Evolutionary conservation across 208 protist genomes (phyloP).

Genomic region (Strigomonas culicis): DNA sequence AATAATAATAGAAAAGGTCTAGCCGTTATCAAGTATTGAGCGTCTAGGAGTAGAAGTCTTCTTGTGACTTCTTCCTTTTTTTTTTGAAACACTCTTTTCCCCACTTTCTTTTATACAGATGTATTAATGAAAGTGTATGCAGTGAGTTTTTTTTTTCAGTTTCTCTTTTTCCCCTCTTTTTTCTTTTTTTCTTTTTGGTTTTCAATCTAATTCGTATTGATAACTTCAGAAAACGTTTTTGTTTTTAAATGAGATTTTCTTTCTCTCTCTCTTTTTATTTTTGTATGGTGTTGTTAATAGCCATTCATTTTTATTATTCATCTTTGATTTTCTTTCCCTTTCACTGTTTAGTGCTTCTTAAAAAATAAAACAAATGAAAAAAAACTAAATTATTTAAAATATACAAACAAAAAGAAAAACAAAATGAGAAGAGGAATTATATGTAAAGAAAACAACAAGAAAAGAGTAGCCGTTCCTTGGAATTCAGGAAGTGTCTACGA

Average conservation of each 20-base stretch:
- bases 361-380: constrained; percentile 7
- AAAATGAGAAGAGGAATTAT: background rate
- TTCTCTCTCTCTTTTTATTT: background rate
- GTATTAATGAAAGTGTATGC: background rate
- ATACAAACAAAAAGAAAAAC: background rate
- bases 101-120: background rate
- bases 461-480: too few species aligned
- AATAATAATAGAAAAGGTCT: background rate
- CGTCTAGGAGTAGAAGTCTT: too few species aligned
- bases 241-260: constrained; percentile 1
- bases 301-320: background rate
- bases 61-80: constrained; percentile 13
- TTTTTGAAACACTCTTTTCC: background rate
- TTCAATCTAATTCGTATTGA: background rate
- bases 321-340: background rate
- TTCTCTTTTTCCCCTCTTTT: constrained; percentile 1
- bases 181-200: background rate
- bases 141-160: constrained; percentile 1
- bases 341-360: background rate
- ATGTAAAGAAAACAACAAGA: constrained; percentile 10
- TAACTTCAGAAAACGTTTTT: background rate
- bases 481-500: too few species aligned
- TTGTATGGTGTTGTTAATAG: background rate
- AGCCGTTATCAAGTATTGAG: too few species aligned
- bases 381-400: constrained; percentile 1